These are phyloP conservation scores for Puccinellia tenuiflora DNA, from an alignment of 176 grass and related monocot species.

Conservation along the genomic window DNA sequence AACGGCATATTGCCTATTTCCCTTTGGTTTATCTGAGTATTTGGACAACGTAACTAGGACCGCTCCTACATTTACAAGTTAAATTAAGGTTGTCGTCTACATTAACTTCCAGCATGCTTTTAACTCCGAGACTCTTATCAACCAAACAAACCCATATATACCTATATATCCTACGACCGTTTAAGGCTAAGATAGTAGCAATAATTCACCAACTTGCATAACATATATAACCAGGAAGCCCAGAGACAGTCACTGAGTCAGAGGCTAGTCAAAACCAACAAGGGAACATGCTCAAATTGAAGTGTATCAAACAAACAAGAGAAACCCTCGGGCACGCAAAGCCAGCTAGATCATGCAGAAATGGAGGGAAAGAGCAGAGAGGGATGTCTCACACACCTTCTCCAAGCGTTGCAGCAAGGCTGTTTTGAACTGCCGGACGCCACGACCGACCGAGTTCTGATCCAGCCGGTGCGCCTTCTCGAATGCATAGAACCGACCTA, in stretches of 20 bases:
- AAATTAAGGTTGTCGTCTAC: background rate
- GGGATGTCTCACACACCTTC: constrained; percentile 47
- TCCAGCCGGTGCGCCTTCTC: constrained; percentile 90
- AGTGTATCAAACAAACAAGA: constrained; percentile 17
- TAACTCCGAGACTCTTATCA: background rate
- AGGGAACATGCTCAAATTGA: constrained; percentile 8
- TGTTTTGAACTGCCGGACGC: constrained; percentile 95
- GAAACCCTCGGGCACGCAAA: constrained; percentile 7
- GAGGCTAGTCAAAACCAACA: constrained; percentile 15
- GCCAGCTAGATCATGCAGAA: constrained; percentile 23
- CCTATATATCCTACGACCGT: background rate
- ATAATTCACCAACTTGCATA: background rate
- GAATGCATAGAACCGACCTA: constrained; percentile 91
- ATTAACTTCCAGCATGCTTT: background rate
- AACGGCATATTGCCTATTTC: background rate
- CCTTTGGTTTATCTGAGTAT: background rate
- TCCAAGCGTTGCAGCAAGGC: constrained; percentile 76
- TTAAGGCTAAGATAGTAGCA: background rate
- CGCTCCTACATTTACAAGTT: background rate
- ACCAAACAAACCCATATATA: background rate
- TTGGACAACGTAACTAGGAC: background rate
- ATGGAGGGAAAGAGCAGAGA: background rate
- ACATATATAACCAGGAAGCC: background rate
- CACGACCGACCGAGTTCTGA: constrained; percentile 78
- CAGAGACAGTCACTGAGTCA: background rate